phyloP scores from a whole-genome alignment of 2,329 filamentous ascomycete species.

The Diaporthe destruens region DNA sequence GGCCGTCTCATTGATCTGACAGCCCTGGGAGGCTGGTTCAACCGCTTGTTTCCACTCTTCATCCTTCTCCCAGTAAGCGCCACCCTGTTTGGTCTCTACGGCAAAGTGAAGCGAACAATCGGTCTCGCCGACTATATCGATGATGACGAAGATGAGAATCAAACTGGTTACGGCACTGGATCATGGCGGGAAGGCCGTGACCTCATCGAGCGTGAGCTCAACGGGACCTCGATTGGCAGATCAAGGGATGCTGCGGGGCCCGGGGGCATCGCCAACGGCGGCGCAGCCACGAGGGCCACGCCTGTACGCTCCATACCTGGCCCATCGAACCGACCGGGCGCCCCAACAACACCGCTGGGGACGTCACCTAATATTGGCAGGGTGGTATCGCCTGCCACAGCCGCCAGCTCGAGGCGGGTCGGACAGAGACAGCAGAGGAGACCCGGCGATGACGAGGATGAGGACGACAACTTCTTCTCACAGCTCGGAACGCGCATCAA shows the following conservation, averaged over 20 bases:
- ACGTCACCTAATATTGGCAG: slow-evolving; percentile 52
- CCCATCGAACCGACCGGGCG: slow-evolving; percentile 51
- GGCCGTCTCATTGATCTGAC: slow-evolving; percentile 87
- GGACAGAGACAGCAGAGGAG: slow-evolving; percentile 50
- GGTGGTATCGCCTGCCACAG: slow-evolving; percentile 38
- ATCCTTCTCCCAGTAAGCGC: slow-evolving; percentile 88
- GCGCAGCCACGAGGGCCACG: slow-evolving; percentile 51
- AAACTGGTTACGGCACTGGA: slow-evolving; percentile 77
- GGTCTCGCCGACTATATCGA: slow-evolving; percentile 86
- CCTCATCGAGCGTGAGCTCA: slow-evolving; percentile 88
- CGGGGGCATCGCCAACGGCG: slow-evolving; percentile 42
- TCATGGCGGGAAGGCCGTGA: slow-evolving; percentile 93
- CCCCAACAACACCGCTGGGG: slow-evolving; percentile 59
- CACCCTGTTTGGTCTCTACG: slow-evolving; percentile 90
- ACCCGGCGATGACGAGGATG: slow-evolving; percentile 68
- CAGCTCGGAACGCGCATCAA: slow-evolving; percentile 86
- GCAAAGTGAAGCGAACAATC: slow-evolving; percentile 79
- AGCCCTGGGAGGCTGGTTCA: slow-evolving; percentile 84
- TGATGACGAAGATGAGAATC: slow-evolving; percentile 76
- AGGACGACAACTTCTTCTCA: slow-evolving; percentile 86
- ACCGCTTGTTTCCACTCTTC: slow-evolving; percentile 88
- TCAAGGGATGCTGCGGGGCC: slow-evolving; percentile 50
- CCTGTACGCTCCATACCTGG: slow-evolving; percentile 64
- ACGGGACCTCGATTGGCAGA: slow-evolving; percentile 68
- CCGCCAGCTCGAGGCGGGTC: slow-evolving; percentile 46